Percentiles rank a stretch among this genome's conserved stretches.
Evolutionary conservation across 108 stramenopile species (phyloP).

Genomic region (Discostella pseudostelligera): DNA sequence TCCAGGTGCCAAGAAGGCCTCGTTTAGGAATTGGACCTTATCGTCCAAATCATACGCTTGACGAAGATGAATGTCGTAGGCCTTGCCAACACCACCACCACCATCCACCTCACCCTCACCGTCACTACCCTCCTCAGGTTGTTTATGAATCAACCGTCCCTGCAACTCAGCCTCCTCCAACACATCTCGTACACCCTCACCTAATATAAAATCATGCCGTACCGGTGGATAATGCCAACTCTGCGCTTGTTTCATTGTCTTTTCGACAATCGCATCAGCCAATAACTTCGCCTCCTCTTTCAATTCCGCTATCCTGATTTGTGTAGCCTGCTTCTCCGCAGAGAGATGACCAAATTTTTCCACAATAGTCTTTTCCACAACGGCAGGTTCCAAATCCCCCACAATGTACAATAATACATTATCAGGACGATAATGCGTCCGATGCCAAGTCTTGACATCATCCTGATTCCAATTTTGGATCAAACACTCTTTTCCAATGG

Average conservation of each 20-base stretch:
- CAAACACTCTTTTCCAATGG: constrained; percentile 95
- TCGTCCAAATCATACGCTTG: constrained; percentile 74
- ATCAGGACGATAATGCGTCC: constrained; percentile 96
- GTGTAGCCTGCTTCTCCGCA: constrained; percentile 73
- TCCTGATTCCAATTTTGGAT: constrained; percentile 88
- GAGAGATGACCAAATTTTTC: constrained; percentile 86
- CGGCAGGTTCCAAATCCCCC: constrained; percentile 87
- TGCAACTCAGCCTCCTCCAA: constrained; percentile 25
- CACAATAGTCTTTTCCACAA: constrained; percentile 78
- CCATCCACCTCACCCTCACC: constrained; percentile 41
- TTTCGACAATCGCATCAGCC: constrained; percentile 77
- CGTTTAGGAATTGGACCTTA: constrained; percentile 69
- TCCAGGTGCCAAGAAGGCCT: constrained; percentile 59
- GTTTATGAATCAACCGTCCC: constrained; percentile 16
- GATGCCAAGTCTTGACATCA: constrained; percentile 95
- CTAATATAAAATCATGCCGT: constrained; percentile 81
- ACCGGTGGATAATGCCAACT: constrained; percentile 93
- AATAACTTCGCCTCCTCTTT: constrained; percentile 68
- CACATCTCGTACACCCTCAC: constrained; percentile 41
- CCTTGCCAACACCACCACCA: not conserved
- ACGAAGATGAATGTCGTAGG: constrained; percentile 84
- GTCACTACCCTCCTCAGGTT: constrained; percentile 35
- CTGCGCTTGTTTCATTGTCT: constrained; percentile 80
- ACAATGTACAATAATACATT: constrained; percentile 97
- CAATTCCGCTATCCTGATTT: constrained; percentile 69